Evolutionary conservation across 768 basidiomycete genomes (phyloP).

Genomic region (Amanita exitialis): DNA sequence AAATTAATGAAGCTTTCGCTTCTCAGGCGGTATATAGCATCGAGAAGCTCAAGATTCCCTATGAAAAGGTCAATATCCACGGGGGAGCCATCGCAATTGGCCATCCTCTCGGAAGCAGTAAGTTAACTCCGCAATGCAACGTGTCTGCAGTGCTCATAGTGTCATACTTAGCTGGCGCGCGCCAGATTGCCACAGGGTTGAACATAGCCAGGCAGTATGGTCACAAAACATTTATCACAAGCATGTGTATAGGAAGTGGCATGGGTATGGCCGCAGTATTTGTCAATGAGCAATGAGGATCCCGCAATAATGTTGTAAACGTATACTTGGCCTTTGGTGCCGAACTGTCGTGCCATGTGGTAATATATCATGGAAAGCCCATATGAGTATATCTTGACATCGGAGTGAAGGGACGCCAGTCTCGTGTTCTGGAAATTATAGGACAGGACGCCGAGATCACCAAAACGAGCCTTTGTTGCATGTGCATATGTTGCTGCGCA

Average conservation of each 20-base stretch:
- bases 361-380: not conserved
- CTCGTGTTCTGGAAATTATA: not conserved
- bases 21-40: constrained; percentile 71
- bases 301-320: not conserved
- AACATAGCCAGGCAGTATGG: constrained; percentile 72
- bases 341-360: not conserved
- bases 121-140: constrained; percentile 19
- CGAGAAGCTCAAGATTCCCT: constrained; percentile 57
- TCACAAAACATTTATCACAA: constrained; percentile 73
- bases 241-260: constrained; percentile 86
- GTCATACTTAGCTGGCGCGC: constrained; percentile 51
- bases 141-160: constrained; percentile 5
- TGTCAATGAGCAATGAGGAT: constrained; percentile 63
- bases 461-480: not conserved
- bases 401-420: not conserved
- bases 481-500: not conserved
- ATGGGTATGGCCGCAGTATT: constrained; percentile 90
- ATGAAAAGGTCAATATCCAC: constrained; percentile 74
- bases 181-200: constrained; percentile 81
- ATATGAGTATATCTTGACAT: not conserved
- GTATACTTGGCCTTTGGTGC: not conserved
- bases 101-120: constrained; percentile 80
- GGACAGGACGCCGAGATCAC: not conserved
- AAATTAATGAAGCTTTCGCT: constrained; percentile 91
- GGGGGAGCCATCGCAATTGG: constrained; percentile 89